Percentiles rank a stretch among this genome's conserved stretches.
These are phyloP conservation scores for Periconia digitata DNA, from an alignment of 2,329 filamentous ascomycete species.

Conservation along the genomic window DNA sequence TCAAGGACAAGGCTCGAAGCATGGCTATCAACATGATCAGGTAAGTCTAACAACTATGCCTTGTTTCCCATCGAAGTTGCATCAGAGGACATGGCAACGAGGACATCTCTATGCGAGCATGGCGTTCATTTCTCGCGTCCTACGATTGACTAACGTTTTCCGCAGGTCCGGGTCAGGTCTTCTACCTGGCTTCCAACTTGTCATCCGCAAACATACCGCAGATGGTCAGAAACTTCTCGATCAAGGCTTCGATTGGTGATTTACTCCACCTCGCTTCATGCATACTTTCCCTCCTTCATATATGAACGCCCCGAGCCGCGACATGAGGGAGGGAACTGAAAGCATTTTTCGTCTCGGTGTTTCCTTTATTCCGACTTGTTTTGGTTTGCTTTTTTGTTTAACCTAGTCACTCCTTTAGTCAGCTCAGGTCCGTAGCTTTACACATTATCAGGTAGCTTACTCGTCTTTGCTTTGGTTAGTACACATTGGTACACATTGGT, in stretches of 20 bases:
- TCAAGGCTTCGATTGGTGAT: constrained; percentile 23
- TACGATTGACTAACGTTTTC: constrained; percentile 9
- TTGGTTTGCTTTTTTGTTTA: not conserved
- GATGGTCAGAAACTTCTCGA: constrained; percentile 21
- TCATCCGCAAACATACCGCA: constrained; percentile 18
- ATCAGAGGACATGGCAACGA: too few relatives aligned
- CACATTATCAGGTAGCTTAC: too few relatives aligned
- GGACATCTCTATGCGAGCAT: too few relatives aligned
- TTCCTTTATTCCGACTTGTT: not conserved
- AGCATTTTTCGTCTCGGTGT: too few relatives aligned
- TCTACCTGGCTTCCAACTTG: constrained; percentile 28
- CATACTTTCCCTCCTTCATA: too few relatives aligned
- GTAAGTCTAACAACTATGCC: constrained; percentile 25
- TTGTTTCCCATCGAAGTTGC: too few relatives aligned
- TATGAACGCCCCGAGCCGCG: too few relatives aligned
- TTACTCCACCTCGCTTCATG: too few relatives aligned
- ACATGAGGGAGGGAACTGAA: too few relatives aligned
- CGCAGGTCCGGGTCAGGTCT: constrained; percentile 32
- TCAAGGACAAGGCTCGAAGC: constrained; percentile 50
- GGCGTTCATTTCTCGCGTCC: not conserved
- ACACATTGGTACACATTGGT: too few relatives aligned
- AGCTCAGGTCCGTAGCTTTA: not conserved
- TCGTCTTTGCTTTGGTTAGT: too few relatives aligned
- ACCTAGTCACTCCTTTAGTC: not conserved
- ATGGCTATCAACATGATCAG: constrained; percentile 44